Evolutionary conservation across 2,329 filamentous ascomycete genomes (phyloP).

Genomic region (Aspergillus sp.): DNA sequence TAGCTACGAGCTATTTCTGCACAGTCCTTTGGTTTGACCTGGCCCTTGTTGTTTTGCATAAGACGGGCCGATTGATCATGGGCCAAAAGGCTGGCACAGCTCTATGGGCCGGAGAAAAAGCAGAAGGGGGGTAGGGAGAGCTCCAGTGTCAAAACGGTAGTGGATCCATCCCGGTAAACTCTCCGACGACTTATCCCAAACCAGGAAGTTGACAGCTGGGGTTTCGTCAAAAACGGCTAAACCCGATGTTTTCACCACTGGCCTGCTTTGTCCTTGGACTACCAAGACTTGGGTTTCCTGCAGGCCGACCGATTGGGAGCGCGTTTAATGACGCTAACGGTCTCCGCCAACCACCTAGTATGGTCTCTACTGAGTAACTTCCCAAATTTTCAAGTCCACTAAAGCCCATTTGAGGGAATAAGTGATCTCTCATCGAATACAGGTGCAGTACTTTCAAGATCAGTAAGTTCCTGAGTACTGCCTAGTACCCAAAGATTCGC

Average conservation of each 20-base stretch:
- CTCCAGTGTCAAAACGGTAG: conserved; percentile 4
- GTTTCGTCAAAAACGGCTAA: conserved; percentile 18
- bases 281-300: conserved; percentile 17
- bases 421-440: too few relatives aligned
- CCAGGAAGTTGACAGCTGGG: conserved; percentile 35
- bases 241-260: conserved; percentile 5
- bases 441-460: too few relatives aligned
- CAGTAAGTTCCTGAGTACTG: too few relatives aligned
- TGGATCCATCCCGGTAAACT: conserved; percentile 29
- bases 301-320: conserved; percentile 22
- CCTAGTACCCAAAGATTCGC: too few relatives aligned
- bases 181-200: conserved; percentile 33
- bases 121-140: not conserved
- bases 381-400: too few relatives aligned
- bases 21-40: not conserved
- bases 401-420: too few relatives aligned
- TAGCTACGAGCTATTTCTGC: not conserved
- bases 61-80: not conserved
- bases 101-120: not conserved
- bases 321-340: conserved; percentile 1
- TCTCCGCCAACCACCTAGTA: not conserved
- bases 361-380: too few relatives aligned
- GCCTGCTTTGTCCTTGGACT: conserved; percentile 2
- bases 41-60: not conserved
- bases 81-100: not conserved